Evolutionary conservation across 768 basidiomycete genomes (phyloP).

Genomic region (Trametes gibbosa): DNA sequence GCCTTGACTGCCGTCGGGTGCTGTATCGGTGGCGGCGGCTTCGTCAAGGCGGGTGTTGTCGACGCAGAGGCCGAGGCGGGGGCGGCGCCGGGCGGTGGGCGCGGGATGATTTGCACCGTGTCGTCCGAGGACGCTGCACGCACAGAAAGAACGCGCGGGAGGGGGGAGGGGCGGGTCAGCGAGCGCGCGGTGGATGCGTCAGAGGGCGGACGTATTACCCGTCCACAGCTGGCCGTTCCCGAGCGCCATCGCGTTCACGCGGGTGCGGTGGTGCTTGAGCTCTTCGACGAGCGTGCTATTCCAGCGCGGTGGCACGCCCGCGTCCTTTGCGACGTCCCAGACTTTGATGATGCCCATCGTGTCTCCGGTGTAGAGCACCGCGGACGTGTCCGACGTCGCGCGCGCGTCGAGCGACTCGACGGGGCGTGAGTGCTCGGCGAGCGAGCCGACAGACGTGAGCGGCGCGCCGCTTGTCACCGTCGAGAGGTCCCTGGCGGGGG

Average conservation of each 20-base stretch:
- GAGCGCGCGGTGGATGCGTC: not conserved
- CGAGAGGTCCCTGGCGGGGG: conserved; percentile 61
- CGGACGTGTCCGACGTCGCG: conserved; percentile 41
- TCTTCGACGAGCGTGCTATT: conserved; percentile 50
- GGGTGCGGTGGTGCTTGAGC: conserved; percentile 72
- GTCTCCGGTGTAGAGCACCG: conserved; percentile 77
- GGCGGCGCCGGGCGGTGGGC: conserved; percentile 32
- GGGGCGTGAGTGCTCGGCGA: conserved; percentile 86
- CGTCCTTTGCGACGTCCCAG: conserved; percentile 64
- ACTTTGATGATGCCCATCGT: conserved; percentile 87
- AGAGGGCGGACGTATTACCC: conserved; percentile 43
- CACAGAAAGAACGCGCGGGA: not conserved
- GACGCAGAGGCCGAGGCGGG: not conserved
- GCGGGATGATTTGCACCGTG: conserved; percentile 62
- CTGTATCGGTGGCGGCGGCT: conserved; percentile 47
- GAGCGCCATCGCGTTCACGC: conserved; percentile 70
- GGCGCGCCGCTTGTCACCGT: conserved; percentile 38
- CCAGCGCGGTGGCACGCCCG: conserved; percentile 47
- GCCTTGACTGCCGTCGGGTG: conserved; percentile 70
- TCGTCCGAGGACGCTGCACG: conserved; percentile 86
- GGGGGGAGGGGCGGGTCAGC: not conserved
- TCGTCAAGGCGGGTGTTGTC: conserved; percentile 2
- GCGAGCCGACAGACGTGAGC: conserved; percentile 56
- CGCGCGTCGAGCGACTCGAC: conserved; percentile 75
- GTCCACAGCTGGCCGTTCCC: conserved; percentile 85